Evolutionary conservation across 805 yeast genomes (phyloP), one percentile per base, ranked within the genome.

Genomic region (Hanseniaspora opuntiae): DNA sequence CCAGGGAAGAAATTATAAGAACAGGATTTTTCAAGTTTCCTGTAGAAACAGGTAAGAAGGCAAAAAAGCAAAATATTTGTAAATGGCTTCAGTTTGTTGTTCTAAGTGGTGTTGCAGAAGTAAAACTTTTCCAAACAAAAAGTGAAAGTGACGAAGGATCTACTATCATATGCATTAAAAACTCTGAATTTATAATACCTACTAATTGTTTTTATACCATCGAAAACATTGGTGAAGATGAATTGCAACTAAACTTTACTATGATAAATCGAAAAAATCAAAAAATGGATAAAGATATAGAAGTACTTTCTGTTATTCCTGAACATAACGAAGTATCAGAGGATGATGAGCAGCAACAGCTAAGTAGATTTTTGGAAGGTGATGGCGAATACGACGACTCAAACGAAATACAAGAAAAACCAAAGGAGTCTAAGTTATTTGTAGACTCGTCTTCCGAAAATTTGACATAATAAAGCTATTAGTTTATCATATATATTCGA

Each of bases 151-250:
- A 20, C 7, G 37, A 41, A 28, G 47, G 35, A 28, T 38, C 42
- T 7, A 35, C 45, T 8, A 85, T 88, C 63, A 67, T 79, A 4
- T 83, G 81, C 7, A 73, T 77, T 0, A 70, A 74, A 53, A 95
- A 95, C 1, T 83, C 95, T 52, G 77, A 90, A 4, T 82, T 88
- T 60, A 85, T 84, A 60, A 74, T 89, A 6, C 96, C 96, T 0
- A 76, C 83, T 68, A 83, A 82, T 5, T 85, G 84, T 62, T 73
- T 74, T 42, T 87, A 86, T 65, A 77, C 83, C 17, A 74, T 88
- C 58, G 74, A 73, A 46, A 86, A 86, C 62, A 73, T 71, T 40
- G 84, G 88, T 0, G 68, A 71, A 33, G 70, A 68, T 17, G 73
- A 72, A 35, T 87, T 83, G 0, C 74, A 76, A 53, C 60, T 88